A percentile compares a stretch with the other conserved stretches of the same genome.
phyloP scores from a whole-genome alignment of 208 protist species.

The Crithidia bombi region DNA sequence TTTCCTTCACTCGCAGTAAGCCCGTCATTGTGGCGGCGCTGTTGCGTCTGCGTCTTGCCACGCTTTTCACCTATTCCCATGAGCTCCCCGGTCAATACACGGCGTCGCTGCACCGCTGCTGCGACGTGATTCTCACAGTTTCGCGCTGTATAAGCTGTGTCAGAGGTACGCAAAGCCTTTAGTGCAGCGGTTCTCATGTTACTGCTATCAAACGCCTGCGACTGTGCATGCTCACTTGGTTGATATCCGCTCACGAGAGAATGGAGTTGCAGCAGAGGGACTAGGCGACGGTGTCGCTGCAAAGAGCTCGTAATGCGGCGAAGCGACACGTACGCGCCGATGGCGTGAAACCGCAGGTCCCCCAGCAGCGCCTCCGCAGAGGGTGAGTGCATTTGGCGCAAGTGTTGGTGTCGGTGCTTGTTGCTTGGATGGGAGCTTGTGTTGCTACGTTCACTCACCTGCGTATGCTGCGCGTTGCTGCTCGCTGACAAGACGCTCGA shows the following conservation, averaged over 20 bases:
- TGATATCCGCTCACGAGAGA: slow-evolving; percentile 34
- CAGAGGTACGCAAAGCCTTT: no score
- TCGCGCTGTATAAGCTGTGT: not conserved
- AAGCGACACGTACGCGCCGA: slow-evolving; percentile 60
- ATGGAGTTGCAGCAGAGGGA: slow-evolving; percentile 59
- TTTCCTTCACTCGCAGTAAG: not conserved
- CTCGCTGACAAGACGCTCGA: not conserved
- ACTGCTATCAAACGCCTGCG: no score
- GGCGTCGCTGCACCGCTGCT: slow-evolving; percentile 11
- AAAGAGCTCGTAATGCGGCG: slow-evolving; percentile 71
- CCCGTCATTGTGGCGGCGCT: not conserved
- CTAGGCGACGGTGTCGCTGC: slow-evolving; percentile 52
- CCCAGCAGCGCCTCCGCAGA: slow-evolving; percentile 9
- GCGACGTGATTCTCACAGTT: not conserved
- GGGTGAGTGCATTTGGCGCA: not conserved
- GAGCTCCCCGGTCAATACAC: slow-evolving; percentile 22
- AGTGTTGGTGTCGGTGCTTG: not conserved
- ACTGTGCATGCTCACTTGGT: not conserved
- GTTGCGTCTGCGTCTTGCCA: not conserved
- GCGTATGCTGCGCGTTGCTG: not conserved
- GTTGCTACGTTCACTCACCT: not conserved
- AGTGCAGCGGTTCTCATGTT: no score
- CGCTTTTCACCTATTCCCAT: not conserved
- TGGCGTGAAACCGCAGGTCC: slow-evolving; percentile 44
- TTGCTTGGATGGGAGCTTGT: not conserved